A percentile compares a stretch with the other conserved stretches of the same genome.
These are phyloP conservation scores for Yamadazyma paraphyllophila DNA, from an alignment of 805 yeast genomes.

Conservation along the genomic window DNA sequence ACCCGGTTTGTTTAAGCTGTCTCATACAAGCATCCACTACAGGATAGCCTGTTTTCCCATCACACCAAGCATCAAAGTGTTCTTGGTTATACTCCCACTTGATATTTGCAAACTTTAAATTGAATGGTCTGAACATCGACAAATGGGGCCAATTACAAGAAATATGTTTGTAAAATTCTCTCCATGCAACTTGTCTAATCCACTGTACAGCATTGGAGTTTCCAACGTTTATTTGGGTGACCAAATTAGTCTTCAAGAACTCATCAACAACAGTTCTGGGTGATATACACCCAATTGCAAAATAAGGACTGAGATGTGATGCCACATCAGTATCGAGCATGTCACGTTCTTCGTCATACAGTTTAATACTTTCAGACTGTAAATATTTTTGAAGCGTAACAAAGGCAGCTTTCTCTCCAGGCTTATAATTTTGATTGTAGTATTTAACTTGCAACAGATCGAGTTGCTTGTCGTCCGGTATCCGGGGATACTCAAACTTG, in stretches of 20 bases:
- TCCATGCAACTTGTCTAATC: conserved; percentile 56
- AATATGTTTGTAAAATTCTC: conserved; percentile 55
- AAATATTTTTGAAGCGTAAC: conserved; percentile 19
- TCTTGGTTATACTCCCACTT: conserved; percentile 43
- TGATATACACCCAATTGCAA: conserved; percentile 47
- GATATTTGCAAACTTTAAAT: conserved; percentile 39
- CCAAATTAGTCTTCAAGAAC: conserved; percentile 25
- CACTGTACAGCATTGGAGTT: conserved; percentile 41
- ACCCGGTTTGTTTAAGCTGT: conserved; percentile 49
- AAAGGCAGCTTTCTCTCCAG: conserved; percentile 35
- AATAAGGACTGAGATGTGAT: conserved; percentile 46
- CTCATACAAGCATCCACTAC: conserved; percentile 60
- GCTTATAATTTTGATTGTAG: conserved; percentile 9
- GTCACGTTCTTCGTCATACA: conserved; percentile 34
- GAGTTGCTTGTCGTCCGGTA: conserved; percentile 9
- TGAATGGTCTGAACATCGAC: conserved; percentile 50
- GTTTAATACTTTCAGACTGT: conserved; percentile 20
- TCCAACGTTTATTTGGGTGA: conserved; percentile 22
- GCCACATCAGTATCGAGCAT: conserved; percentile 26
- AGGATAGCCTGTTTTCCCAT: conserved; percentile 55
- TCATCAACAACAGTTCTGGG: conserved; percentile 36
- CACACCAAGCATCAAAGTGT: conserved; percentile 49
- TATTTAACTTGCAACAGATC: neutral
- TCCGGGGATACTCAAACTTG: conserved; percentile 1
- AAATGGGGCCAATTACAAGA: conserved; percentile 49